These are phyloP conservation scores for Ophiostoma himal-ulmi DNA, from an alignment of 2,329 filamentous ascomycete species.

Conservation along the genomic window DNA sequence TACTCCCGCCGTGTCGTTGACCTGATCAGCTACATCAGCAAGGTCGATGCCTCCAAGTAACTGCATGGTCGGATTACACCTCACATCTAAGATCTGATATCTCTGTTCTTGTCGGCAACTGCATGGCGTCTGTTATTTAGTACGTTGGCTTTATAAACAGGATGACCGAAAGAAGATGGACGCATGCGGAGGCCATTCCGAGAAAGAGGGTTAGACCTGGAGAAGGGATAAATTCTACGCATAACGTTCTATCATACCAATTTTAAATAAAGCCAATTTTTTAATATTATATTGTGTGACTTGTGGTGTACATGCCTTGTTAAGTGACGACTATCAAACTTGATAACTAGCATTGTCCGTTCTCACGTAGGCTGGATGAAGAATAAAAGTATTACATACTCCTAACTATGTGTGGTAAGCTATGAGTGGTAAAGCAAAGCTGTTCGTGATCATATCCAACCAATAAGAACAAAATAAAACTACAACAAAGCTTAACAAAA, in stretches of 20 bases:
- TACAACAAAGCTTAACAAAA: background rate
- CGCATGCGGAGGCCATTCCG: background rate
- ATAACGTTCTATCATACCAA: conserved; percentile 9
- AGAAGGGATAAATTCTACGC: background rate
- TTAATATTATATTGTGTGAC: background rate
- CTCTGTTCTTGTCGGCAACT: background rate
- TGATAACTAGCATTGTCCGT: too few relatives aligned
- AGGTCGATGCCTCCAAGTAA: conserved; percentile 61
- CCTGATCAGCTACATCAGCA: conserved; percentile 71
- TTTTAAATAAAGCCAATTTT: conserved; percentile 10
- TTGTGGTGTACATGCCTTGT: too few relatives aligned
- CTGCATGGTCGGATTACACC: conserved; percentile 22
- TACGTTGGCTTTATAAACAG: conserved; percentile 8
- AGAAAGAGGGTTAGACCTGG: background rate
- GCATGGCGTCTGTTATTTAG: background rate
- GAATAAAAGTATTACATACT: too few relatives aligned
- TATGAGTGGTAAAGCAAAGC: background rate
- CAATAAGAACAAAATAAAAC: background rate
- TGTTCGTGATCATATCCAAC: background rate
- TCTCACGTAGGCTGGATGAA: too few relatives aligned
- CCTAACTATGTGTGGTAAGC: too few relatives aligned
- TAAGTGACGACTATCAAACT: too few relatives aligned
- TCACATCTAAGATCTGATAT: conserved; percentile 18
- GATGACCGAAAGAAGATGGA: conserved; percentile 1
- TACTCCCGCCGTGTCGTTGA: conserved; percentile 95